phyloP scores from a whole-genome alignment of 495 filamentous ascomycete species.

The Mytilinidion resinicola region DNA sequence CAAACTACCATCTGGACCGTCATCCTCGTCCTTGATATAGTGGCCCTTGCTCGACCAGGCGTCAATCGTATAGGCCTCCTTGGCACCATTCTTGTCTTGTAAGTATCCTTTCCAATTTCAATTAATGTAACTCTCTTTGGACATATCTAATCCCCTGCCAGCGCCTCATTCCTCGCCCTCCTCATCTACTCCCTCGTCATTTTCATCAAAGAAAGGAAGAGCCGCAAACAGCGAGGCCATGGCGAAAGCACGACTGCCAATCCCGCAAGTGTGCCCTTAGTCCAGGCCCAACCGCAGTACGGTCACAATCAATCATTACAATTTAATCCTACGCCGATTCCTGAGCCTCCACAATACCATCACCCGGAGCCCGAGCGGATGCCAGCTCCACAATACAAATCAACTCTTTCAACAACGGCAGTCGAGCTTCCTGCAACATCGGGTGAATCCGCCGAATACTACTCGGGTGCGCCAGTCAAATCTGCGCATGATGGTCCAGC shows the following conservation, averaged over 20 bases:
- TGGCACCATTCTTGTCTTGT: conserved; percentile 17
- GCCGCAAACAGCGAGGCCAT: conserved; percentile 12
- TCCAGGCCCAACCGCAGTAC: no score
- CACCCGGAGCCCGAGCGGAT: no score
- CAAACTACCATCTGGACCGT: conserved; percentile 24
- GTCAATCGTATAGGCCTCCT: conserved; percentile 10
- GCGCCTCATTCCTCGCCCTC: conserved; percentile 14
- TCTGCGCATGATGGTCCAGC: background rate
- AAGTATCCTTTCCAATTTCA: background rate
- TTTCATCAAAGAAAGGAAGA: conserved; percentile 13
- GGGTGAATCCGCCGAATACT: conserved; percentile 5
- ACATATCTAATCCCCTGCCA: background rate
- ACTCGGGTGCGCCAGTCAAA: conserved; percentile 4
- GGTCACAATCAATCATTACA: no score
- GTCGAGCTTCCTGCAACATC: background rate
- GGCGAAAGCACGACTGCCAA: conserved; percentile 2
- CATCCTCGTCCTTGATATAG: conserved; percentile 20
- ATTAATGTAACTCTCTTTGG: no score
- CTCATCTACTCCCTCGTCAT: conserved; percentile 25
- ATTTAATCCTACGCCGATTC: no score
- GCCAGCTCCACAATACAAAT: no score
- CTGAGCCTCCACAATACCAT: no score
- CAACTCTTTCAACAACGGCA: background rate
- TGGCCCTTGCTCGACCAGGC: conserved; percentile 10
- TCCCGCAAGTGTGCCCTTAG: no score